Evolutionary conservation across 768 basidiomycete genomes (phyloP), one percentile per base, ranked within the genome.

Genomic region (Paxillus involutus): DNA sequence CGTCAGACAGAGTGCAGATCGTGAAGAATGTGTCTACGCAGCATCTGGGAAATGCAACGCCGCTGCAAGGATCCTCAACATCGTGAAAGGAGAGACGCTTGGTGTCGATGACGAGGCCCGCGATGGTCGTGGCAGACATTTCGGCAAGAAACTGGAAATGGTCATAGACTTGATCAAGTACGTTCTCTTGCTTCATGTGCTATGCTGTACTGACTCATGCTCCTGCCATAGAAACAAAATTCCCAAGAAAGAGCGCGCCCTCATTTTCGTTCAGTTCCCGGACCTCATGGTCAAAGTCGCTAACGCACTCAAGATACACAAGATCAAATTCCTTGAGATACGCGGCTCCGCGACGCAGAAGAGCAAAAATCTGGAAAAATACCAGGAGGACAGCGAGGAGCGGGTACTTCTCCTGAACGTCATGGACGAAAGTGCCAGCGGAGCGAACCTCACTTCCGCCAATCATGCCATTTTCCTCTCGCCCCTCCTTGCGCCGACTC

Each of bases 381-480:
- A 95, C 80, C 95, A 98, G 71, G 84, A 88, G 51, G 77, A 84
- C 42, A 83, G 86, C 63, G 74, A 80, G 53, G 89, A 90, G 61
- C 82, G 86, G 32, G 93, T 94, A 14, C 77, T 98, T 44, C 77
- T 98, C 50, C 74, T 98, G 57, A 93, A 93, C 61, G 89, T 96
- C 58, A 94, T 91, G 84, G 93, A 96, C 70, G 93, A 95, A 71
- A 94, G 91, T 57, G 91, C 92, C n/a, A 91, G 90, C 55, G 92
- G 92, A 42, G 89, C 90, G 59, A 98, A 98, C 68, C 73, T 98
- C 66, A 97, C 94, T 3, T 85, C 83, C 35, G 95, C 95, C 17
- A 98, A 94, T 71, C 93, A 95, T 65, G 94, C 93, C 36, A 88
- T 97, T 67, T 98, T 98, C 79, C 77, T 98, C 51, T 94, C 92